Conservation (phyloP, 2,329 filamentous ascomycete species). For the Aspergillus tubingensis region DNA sequence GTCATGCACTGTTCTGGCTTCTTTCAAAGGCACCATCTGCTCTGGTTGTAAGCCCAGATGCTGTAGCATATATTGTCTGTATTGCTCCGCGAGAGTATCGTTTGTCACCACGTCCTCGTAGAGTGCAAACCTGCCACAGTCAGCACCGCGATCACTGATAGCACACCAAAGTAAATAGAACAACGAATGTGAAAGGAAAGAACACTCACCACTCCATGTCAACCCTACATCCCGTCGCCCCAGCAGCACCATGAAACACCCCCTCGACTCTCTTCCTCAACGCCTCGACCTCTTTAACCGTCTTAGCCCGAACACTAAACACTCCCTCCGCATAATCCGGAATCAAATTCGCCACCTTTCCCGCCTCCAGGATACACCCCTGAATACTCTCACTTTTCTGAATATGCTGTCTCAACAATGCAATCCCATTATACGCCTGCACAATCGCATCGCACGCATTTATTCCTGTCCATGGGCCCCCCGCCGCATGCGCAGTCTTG, state of each 20-base stretch:
- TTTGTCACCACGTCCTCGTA: slow-evolving; percentile 4
- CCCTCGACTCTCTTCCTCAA: background rate
- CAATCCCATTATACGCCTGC: background rate
- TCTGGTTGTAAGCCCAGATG: background rate
- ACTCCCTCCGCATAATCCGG: background rate
- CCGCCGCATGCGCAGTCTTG: background rate
- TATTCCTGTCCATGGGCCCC: background rate
- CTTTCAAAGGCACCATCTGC: background rate
- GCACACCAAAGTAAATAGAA: too few species aligned
- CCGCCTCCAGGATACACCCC: background rate
- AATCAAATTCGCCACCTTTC: background rate
- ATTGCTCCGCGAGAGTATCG: slow-evolving; percentile 1
- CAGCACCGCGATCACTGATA: background rate
- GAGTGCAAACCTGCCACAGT: background rate
- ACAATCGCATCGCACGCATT: slow-evolving; percentile 1
- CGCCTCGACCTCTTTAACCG: background rate
- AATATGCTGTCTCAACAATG: background rate
- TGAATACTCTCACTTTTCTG: slow-evolving; percentile 5
- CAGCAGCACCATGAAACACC: background rate
- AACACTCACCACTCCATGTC: slow-evolving; percentile 7
- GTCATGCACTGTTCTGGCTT: background rate
- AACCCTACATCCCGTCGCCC: background rate
- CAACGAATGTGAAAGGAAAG: background rate
- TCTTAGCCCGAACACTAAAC: slow-evolving; percentile 1
- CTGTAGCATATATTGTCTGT: background rate